phyloP scores from a whole-genome alignment of 192 early-diverging fungal genomes.

The Coemansia sp. region DNA sequence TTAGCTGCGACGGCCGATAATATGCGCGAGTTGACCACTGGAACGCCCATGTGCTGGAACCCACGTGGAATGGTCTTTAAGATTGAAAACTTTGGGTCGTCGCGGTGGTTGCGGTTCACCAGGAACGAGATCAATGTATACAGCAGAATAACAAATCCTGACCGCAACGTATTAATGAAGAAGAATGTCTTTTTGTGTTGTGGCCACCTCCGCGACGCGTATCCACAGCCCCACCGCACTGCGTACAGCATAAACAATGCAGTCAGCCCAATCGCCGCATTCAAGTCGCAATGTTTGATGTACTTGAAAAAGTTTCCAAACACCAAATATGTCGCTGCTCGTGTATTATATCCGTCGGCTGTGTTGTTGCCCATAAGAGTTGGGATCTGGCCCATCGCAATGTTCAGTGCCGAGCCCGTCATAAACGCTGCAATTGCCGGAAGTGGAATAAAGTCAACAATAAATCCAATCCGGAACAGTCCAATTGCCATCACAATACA shows the following conservation, averaged over 20 bases:
- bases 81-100: conserved; percentile 58
- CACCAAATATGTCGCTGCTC: conserved; percentile 70
- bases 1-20: conserved; percentile 57
- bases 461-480: conserved; percentile 76
- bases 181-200: conserved; percentile 54
- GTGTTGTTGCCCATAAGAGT: conserved; percentile 75
- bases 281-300: conserved; percentile 50
- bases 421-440: conserved; percentile 87
- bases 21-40: conserved; percentile 53
- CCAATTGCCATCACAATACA: conserved; percentile 70
- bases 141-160: conserved; percentile 74
- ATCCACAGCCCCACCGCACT: conserved; percentile 38
- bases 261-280: conserved; percentile 47
- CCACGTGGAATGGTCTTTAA: conserved; percentile 75
- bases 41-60: conserved; percentile 63
- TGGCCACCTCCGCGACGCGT: conserved; percentile 52
- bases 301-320: conserved; percentile 67
- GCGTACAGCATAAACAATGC: conserved; percentile 53
- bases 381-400: conserved; percentile 79
- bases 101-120: conserved; percentile 59
- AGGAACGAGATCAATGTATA: conserved; percentile 70
- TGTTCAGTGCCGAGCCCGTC: conserved; percentile 77
- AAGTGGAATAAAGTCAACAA: conserved; percentile 84
- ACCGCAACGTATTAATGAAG: conserved; percentile 70
- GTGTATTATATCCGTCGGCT: conserved; percentile 64